Evolutionary conservation across 192 early-diverging fungal species (phyloP), one percentile per base, ranked within the genome.

Genomic region (Backusella psychrophila): DNA sequence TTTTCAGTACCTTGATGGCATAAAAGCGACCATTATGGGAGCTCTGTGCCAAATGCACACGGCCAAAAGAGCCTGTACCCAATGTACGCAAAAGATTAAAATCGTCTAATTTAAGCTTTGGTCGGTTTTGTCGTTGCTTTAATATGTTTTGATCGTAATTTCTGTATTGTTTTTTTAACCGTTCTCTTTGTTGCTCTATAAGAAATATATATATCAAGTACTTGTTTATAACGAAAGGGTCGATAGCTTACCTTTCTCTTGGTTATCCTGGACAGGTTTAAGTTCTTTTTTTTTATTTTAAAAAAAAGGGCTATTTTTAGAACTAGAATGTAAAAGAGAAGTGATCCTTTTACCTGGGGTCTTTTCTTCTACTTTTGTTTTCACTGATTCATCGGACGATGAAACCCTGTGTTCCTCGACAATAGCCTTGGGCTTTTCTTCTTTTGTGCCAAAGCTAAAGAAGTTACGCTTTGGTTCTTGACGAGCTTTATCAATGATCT

Each of bases 1-100:
- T 99, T 74, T 92, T 92, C 66, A 99, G 86, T 1, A 96, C 96
- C 81, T 99, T 99, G 92, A 98, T 99, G 2, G 97, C 96, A 81
- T 96, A 97, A 87, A 92, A 96, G 72, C 91, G 89, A 68, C 90
- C 89, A 38, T 92, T 96, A 44, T 85, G 78, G 72, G 90, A 87
- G 44, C 93, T 90, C 76, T 91, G 91, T 36, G 95, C 95, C 66
- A 99, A 82, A 83, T 97, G 96, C 52, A 99, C 97, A 19, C 97
- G 92, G 33, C 97, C 97, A 86, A 99, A 98, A 7, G 95, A 97
- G 19, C 97, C 97, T 1, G 96, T 98, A 7, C 97, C 97, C 21
- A 99, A 82, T 21, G 97, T 99, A 35, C 94, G 91, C 75, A 93
- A 88, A 69, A 98, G 88, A 68, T 90, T 85, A 72, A 98, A 94